Conservation (phyloP, 768 basidiomycete genomes). For the Leccinum subgranulosum region DNA sequence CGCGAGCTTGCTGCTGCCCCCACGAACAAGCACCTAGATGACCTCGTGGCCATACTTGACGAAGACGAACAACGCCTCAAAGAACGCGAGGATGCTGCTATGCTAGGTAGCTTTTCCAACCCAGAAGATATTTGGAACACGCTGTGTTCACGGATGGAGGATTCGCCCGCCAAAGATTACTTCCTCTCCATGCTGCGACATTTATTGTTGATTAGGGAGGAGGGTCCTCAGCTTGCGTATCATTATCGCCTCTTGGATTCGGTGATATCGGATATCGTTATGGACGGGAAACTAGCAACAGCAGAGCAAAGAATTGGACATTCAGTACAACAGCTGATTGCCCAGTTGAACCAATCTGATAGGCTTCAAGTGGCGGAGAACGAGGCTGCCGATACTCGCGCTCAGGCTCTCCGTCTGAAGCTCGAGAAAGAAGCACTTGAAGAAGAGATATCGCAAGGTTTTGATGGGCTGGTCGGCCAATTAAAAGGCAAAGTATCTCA, state of each 20-base stretch:
- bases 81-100: conserved; percentile 71
- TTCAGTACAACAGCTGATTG: conserved; percentile 85
- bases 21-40: conserved; percentile 64
- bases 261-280: conserved; percentile 84
- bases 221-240: conserved; percentile 78
- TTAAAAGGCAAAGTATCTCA: conserved; percentile 69
- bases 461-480: conserved; percentile 79
- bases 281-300: conserved; percentile 85
- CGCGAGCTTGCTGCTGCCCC: conserved; percentile 58
- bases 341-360: conserved; percentile 88
- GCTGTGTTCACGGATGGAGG: conserved; percentile 70
- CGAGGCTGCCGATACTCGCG: conserved; percentile 69
- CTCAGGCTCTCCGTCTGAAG: conserved; percentile 59
- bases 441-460: conserved; percentile 75
- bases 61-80: conserved; percentile 73
- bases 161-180: conserved; percentile 76
- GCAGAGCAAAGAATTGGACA: conserved; percentile 84
- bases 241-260: conserved; percentile 92
- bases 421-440: conserved; percentile 82
- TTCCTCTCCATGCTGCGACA: conserved; percentile 95
- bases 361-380: conserved; percentile 73
- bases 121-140: conserved; percentile 88
- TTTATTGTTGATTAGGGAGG: conserved; percentile 84
- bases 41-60: conserved; percentile 59
- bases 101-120: conserved; percentile 72